Evolutionary conservation across 805 yeast species (phyloP).

Genomic region (Wickerhamiella lipophila): DNA sequence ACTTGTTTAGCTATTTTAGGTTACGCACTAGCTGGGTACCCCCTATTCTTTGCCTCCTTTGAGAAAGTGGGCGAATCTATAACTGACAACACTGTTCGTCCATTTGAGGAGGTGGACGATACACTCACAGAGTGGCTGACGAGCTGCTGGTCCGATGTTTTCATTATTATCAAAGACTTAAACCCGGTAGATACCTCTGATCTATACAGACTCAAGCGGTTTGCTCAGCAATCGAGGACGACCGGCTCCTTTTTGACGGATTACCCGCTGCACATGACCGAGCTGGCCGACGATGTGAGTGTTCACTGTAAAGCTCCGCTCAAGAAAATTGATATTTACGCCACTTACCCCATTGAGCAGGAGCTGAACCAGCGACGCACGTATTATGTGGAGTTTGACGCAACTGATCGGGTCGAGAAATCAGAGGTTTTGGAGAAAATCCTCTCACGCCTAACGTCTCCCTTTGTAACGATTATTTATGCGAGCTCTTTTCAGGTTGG

Average conservation of each 20-base stretch:
- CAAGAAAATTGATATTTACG: constrained; percentile 10
- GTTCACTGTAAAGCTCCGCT: constrained; percentile 20
- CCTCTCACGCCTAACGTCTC: constrained; percentile 61
- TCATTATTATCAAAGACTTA: constrained; percentile 18
- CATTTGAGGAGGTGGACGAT: constrained; percentile 16
- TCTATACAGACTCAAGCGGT: constrained; percentile 15
- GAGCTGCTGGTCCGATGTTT: constrained; percentile 22
- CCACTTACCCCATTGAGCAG: constrained; percentile 8
- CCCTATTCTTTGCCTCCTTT: constrained; percentile 22
- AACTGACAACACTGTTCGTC: constrained; percentile 6
- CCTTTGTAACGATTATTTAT: constrained; percentile 49
- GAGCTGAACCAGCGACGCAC: constrained; percentile 18
- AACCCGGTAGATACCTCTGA: constrained; percentile 17
- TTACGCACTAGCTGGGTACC: constrained; percentile 16
- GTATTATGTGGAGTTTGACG: constrained; percentile 18
- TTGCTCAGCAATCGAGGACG: constrained; percentile 21
- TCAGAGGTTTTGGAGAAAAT: constrained; percentile 40
- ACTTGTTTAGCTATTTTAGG: not conserved
- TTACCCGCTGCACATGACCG: constrained; percentile 16
- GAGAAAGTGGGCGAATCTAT: constrained; percentile 18
- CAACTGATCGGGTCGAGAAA: constrained; percentile 12
- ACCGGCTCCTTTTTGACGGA: constrained; percentile 19
- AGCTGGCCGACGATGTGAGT: constrained; percentile 20
- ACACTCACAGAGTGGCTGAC: constrained; percentile 20
- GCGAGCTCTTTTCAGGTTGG: constrained; percentile 32